These are phyloP conservation scores for Quercus ilex DNA, from an alignment of 306 rosid species.

Conservation along the genomic window DNA sequence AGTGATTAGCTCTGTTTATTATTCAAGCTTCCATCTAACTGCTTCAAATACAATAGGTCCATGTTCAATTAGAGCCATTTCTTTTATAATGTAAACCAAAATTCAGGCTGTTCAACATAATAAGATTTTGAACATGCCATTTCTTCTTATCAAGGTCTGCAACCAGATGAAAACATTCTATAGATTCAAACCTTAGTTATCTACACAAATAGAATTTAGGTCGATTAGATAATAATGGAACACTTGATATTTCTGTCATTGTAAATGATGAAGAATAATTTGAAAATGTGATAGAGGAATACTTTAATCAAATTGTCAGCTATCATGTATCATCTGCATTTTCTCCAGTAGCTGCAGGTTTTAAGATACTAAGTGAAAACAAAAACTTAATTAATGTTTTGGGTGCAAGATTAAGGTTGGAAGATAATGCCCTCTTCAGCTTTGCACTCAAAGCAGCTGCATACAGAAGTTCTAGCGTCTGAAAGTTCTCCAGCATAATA, in stretches of 20 bases:
- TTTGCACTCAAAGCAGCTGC: not conserved
- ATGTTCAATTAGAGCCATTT: not conserved
- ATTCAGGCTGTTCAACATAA: not conserved
- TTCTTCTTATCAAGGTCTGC: not conserved
- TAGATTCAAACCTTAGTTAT: not conserved
- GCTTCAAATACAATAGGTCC: slow-evolving; percentile 4
- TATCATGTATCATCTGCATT: not conserved
- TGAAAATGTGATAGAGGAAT: not conserved
- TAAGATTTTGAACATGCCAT: not conserved
- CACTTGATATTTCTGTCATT: not conserved
- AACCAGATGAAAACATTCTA: not conserved
- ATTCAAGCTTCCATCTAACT: not conserved
- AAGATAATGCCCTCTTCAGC: not conserved
- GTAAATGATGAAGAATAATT: not conserved
- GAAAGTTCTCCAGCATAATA: not conserved
- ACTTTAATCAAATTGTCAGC: not conserved
- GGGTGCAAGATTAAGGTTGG: not conserved
- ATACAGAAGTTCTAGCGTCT: not conserved
- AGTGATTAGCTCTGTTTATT: slow-evolving; percentile 4
- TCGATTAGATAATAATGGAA: not conserved
- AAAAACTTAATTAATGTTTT: not conserved
- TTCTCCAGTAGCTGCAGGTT: not conserved
- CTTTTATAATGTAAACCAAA: not conserved
- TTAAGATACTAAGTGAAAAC: not conserved
- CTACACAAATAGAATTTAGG: not conserved